A percentile compares a stretch with the other conserved stretches of the same genome.
These are phyloP conservation scores for Boletus mariae DNA, from an alignment of 1,284 basidiomycete genomes.

Conservation along the genomic window DNA sequence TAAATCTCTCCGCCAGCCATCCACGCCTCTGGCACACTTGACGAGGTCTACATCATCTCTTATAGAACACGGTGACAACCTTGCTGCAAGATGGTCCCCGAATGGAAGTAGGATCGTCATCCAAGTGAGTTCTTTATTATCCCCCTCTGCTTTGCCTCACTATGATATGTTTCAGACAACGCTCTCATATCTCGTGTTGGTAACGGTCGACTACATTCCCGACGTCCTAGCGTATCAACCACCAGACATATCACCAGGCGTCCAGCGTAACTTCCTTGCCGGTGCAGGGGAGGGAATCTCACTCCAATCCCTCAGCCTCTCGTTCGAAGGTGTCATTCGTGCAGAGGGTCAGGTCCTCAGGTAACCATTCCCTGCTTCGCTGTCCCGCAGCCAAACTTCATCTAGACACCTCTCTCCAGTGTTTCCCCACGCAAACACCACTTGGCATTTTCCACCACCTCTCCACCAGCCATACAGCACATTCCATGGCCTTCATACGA, in stretches of 20 bases:
- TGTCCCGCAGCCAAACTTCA: slow-evolving; percentile 1
- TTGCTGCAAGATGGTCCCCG: slow-evolving; percentile 72
- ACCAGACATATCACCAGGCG: slow-evolving; percentile 48
- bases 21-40: slow-evolving; percentile 71
- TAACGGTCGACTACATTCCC: slow-evolving; percentile 62
- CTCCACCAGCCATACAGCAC: slow-evolving; percentile 68
- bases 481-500: slow-evolving; percentile 73
- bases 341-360: slow-evolving; percentile 74
- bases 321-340: slow-evolving; percentile 79
- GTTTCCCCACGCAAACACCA: slow-evolving; percentile 68
- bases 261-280: slow-evolving; percentile 64
- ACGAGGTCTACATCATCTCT: slow-evolving; percentile 76
- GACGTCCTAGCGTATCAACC: slow-evolving; percentile 55
- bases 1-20: slow-evolving; percentile 54
- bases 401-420: slow-evolving; percentile 35
- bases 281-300: slow-evolving; percentile 77
- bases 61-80: slow-evolving; percentile 75
- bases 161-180: slow-evolving; percentile 52
- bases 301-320: slow-evolving; percentile 60
- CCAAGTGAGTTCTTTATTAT: slow-evolving; percentile 49
- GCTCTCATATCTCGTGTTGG: slow-evolving; percentile 73
- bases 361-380: slow-evolving; percentile 34
- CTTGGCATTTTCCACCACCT: slow-evolving; percentile 68
- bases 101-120: slow-evolving; percentile 77
- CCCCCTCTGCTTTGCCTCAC: slow-evolving; percentile 4